A percentile compares a stretch with the other conserved stretches of the same genome.
These are phyloP conservation scores for Clarireedia monteithiana DNA, from an alignment of 2,329 filamentous ascomycete species.

Conservation along the genomic window DNA sequence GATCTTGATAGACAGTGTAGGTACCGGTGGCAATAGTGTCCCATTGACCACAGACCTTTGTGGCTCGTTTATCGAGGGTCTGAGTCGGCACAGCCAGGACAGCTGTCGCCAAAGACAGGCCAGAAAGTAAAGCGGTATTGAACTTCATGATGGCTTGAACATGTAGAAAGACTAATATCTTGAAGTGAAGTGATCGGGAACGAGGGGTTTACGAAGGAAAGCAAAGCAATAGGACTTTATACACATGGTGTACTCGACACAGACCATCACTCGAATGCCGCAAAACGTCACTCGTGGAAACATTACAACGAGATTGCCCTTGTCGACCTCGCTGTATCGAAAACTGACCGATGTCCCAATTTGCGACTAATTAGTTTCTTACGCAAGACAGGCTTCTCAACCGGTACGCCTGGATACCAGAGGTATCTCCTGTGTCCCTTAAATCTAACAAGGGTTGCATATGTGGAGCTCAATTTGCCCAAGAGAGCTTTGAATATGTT, in stretches of 20 bases:
- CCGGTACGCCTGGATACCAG: background rate
- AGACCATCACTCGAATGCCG: background rate
- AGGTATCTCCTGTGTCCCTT: background rate
- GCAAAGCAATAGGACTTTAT: background rate
- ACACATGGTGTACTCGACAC: background rate
- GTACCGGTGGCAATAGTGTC: conserved; percentile 22
- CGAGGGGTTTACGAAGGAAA: background rate
- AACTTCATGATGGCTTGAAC: conserved; percentile 12
- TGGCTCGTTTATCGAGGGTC: conserved; percentile 30
- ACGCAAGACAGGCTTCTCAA: background rate
- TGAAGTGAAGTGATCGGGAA: background rate
- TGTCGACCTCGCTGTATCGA: background rate
- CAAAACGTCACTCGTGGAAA: background rate
- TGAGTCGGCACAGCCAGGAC: conserved; percentile 13
- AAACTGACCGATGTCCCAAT: background rate
- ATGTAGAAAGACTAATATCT: background rate
- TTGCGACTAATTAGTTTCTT: background rate
- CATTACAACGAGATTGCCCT: background rate
- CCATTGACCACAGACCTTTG: conserved; percentile 22
- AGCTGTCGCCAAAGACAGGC: conserved; percentile 3
- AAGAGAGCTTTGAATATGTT: background rate
- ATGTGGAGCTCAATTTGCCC: background rate
- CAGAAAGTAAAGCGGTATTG: conserved; percentile 7
- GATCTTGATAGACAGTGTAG: conserved; percentile 35
- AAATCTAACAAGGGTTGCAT: background rate